phyloP scores from a whole-genome alignment of 148 eudicot species.

The Chenopodium quinoa region DNA sequence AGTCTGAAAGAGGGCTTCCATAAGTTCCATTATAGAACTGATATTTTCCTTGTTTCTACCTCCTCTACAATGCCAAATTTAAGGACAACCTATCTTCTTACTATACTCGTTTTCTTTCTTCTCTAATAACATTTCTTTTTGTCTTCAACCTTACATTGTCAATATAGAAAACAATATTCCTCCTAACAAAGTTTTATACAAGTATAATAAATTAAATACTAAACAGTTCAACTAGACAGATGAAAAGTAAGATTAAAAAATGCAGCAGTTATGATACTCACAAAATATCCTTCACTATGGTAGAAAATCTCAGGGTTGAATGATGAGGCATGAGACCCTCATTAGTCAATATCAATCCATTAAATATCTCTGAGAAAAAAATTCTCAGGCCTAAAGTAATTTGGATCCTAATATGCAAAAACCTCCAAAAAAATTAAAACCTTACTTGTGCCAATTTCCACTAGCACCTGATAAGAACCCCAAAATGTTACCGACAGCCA shows the following conservation, averaged over 20 bases:
- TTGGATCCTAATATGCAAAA: neutral
- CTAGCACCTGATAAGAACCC: slow-evolving; percentile 96
- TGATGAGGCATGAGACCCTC: neutral
- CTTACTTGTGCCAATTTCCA: slow-evolving; percentile 87
- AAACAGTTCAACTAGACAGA: neutral
- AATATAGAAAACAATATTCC: neutral
- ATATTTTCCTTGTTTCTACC: neutral
- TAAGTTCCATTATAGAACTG: neutral
- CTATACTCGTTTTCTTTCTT: neutral
- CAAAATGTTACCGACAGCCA: slow-evolving; percentile 94
- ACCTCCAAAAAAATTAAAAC: neutral
- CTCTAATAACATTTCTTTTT: neutral
- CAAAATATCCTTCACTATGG: no score
- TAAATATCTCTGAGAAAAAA: neutral
- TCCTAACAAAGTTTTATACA: neutral
- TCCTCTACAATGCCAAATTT: neutral
- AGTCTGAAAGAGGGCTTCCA: neutral
- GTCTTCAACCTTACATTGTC: neutral
- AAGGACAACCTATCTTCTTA: neutral
- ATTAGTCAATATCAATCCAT: neutral
- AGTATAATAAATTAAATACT: neutral
- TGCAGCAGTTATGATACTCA: neutral
- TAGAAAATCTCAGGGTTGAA: no score
- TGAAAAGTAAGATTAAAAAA: neutral
- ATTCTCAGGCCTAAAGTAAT: neutral